A percentile compares a stretch with the other conserved stretches of the same genome.
phyloP scores from a whole-genome alignment of 768 basidiomycete species.

The Porphyrellus cyaneotinctus region DNA sequence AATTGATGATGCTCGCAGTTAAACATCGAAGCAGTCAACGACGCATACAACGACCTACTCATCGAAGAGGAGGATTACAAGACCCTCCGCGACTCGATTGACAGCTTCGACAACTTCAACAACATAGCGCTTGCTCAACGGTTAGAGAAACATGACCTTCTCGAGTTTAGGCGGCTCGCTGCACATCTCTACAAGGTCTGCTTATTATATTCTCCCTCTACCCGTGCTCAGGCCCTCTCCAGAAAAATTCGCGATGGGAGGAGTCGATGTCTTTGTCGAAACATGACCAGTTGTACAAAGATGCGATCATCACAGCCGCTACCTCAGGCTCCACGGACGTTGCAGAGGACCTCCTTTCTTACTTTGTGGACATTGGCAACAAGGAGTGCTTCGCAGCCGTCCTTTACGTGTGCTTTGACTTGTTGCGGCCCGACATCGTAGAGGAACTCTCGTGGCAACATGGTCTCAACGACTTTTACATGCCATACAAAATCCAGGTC shows the following conservation, averaged over 20 bases:
- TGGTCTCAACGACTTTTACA: constrained; percentile 93
- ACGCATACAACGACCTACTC: constrained; percentile 95
- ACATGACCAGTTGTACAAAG: constrained; percentile 95
- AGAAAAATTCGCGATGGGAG: constrained; percentile 97
- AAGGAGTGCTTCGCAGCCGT: constrained; percentile 94
- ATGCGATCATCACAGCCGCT: constrained; percentile 91
- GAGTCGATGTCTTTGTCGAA: constrained; percentile 94
- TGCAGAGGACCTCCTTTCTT: constrained; percentile 90
- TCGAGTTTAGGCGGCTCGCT: constrained; percentile 93
- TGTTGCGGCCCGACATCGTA: constrained; percentile 88
- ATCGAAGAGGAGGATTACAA: constrained; percentile 99
- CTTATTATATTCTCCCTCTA: background rate
- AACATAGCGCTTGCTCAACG: constrained; percentile 81
- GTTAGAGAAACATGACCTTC: constrained; percentile 83
- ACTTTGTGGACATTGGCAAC: constrained; percentile 98
- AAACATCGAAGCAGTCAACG: constrained; percentile 96
- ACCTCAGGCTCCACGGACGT: constrained; percentile 82
- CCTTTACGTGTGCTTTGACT: constrained; percentile 91
- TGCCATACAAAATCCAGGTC: constrained; percentile 92
- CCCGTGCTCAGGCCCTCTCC: background rate
- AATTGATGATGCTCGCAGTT: constrained; percentile 47
- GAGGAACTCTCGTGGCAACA: constrained; percentile 97
- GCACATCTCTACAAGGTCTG: constrained; percentile 92
- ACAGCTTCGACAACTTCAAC: constrained; percentile 98
- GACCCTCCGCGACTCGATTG: constrained; percentile 94